Evolutionary conservation across 2,329 filamentous ascomycete species (phyloP).

Genomic region (Aspergillus niger): DNA sequence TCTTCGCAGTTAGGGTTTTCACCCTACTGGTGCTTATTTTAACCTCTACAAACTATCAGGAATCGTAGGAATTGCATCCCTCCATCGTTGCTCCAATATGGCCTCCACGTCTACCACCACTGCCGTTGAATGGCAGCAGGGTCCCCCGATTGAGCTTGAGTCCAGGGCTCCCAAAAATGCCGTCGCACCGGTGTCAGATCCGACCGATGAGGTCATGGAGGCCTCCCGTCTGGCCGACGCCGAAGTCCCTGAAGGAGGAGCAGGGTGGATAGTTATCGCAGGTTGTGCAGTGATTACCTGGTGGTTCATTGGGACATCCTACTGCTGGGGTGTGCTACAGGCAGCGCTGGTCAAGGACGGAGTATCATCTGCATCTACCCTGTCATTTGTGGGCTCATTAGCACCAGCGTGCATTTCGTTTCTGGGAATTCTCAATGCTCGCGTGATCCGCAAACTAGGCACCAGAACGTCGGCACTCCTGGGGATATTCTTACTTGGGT

Average conservation of each 20-base stretch:
- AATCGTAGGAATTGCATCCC: not conserved
- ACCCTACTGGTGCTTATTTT: not conserved
- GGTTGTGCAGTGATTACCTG: conserved; percentile 56
- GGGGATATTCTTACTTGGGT: conserved; percentile 55
- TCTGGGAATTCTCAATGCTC: conserved; percentile 55
- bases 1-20: not conserved
- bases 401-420: conserved; percentile 54
- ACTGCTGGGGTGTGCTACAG: conserved; percentile 65
- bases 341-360: conserved; percentile 54
- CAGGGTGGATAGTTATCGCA: conserved; percentile 49
- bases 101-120: not conserved
- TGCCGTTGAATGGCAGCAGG: not conserved
- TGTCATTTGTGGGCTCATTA: conserved; percentile 62
- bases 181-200: not conserved
- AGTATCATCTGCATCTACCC: conserved; percentile 53
- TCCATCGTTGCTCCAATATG: not conserved
- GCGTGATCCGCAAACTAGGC: conserved; percentile 55
- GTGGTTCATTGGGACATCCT: conserved; percentile 59
- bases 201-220: conserved; percentile 40
- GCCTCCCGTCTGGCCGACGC: conserved; percentile 51
- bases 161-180: not conserved
- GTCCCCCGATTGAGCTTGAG: not conserved
- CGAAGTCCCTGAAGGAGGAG: conserved; percentile 36
- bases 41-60: not conserved
- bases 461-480: conserved; percentile 50